Evolutionary conservation across 2,329 filamentous ascomycete species (phyloP), one percentile per base, ranked within the genome.

Genomic region (Claviceps sp.): DNA sequence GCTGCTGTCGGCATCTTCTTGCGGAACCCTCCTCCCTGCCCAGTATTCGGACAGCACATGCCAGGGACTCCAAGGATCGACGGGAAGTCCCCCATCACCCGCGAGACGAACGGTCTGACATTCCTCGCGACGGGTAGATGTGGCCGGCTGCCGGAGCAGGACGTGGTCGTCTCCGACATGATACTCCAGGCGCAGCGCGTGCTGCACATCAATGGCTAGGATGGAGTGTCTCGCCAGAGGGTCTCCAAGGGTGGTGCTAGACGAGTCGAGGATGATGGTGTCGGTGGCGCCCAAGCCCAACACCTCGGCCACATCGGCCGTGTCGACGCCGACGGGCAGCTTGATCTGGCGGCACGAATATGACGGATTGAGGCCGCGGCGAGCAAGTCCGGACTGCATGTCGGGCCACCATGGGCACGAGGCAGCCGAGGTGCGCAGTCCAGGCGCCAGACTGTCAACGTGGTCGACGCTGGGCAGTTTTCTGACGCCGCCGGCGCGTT

Each of bases 211-310:
- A 0, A 88, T 68, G 0, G 82, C 86, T 50, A 94, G 76, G 56
- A 94, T 87, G 61, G 84, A 90, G 62, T 80, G 86, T 46, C 80
- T 72, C 39, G 71, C 71, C 53, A 68, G 62, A 14, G 64, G 68
- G 46, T 68, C 65, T 13, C 66, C 64, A 45, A 66, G 74, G 63
- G 64, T 64, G 7, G 73, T 76, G 57, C 77, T 83, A 2, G 78
- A 76, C 13, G 78, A 82, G 58, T 82, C 82, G 17, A 82, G 67
- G 49, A 85, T 62, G 56, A 84, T 73, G 56, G 74, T 66, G 47
- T 82, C 73, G 39, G 56, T 65, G 40, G 56, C 62, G 20, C 57
- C 64, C 2, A 65, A 51, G 5, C 69, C 69, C 2, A 82, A 60
- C 1, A 68, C 63, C 58, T 82, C 78, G 11, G 79, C 73, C 16